These are phyloP conservation scores for Xanthoceras sorbifolium DNA, from an alignment of 345 rosid species.

Conservation along the genomic window DNA sequence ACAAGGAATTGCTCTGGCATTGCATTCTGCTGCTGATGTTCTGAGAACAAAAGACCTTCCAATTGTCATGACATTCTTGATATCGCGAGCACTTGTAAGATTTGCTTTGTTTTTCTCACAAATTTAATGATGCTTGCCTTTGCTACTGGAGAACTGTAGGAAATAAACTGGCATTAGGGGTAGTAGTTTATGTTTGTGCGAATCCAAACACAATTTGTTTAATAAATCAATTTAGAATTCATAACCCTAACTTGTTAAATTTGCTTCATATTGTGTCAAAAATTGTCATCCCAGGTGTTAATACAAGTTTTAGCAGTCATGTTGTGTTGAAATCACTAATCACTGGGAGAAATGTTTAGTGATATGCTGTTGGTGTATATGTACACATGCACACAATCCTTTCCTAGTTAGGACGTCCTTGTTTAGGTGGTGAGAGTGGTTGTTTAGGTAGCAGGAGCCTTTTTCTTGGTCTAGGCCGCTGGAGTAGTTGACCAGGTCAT, in stretches of 20 bases:
- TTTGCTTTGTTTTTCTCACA: conserved; percentile 13
- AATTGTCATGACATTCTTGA: conserved; percentile 91
- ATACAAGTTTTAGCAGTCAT: not conserved
- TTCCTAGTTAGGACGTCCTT: not conserved
- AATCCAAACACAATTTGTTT: not conserved
- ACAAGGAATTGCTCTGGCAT: conserved; percentile 92
- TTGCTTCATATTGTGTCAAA: not conserved
- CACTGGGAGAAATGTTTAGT: not conserved
- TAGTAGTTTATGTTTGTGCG: not conserved
- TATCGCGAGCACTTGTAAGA: conserved; percentile 91
- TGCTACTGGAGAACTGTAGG: not conserved
- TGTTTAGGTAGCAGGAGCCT: not conserved
- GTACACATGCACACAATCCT: not conserved
- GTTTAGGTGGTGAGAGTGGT: not conserved
- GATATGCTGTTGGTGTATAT: not conserved
- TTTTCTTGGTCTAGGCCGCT: not conserved
- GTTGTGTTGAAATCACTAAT: not conserved
- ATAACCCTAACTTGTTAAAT: not conserved
- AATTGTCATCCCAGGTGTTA: not conserved
- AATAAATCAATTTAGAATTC: not conserved
- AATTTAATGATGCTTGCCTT: not conserved
- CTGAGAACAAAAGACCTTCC: conserved; percentile 94
- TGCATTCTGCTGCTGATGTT: conserved; percentile 90
- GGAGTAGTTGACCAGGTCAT: not conserved
- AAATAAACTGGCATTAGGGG: not conserved